phyloP scores from a whole-genome alignment of 192 early-diverging fungal species.

The Gorgonomyces haynaldii region DNA sequence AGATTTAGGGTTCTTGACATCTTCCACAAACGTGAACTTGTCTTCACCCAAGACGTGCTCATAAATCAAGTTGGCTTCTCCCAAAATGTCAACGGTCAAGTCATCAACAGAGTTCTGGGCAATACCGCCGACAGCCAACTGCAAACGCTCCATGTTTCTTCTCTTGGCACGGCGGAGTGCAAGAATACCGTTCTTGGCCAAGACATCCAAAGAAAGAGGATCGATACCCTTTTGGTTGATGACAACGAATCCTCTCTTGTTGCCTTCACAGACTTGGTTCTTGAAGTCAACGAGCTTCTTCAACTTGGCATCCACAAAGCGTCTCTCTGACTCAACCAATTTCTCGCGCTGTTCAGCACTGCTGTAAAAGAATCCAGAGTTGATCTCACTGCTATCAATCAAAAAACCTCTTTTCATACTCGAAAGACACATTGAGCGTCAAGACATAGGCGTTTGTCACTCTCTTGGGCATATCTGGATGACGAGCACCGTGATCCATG shows the following conservation, averaged over 20 bases:
- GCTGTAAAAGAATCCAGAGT: slow-evolving; percentile 98
- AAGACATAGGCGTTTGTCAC: slow-evolving; percentile 81
- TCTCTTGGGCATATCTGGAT: slow-evolving; percentile 98
- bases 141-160: slow-evolving; percentile 98
- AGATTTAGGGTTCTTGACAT: slow-evolving; percentile 77
- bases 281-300: slow-evolving; percentile 95
- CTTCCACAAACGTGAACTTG: slow-evolving; percentile 98
- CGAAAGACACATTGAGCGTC: slow-evolving; percentile 93
- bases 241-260: slow-evolving; percentile 85
- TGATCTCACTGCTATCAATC: slow-evolving; percentile 60
- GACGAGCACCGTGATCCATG: slow-evolving; percentile 95
- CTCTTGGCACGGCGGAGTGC: slow-evolving; percentile 94
- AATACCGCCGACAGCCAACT: slow-evolving; percentile 84
- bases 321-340: slow-evolving; percentile 93
- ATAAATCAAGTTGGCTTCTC: slow-evolving; percentile 85
- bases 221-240: slow-evolving; percentile 99
- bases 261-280: slow-evolving; percentile 80
- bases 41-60: slow-evolving; percentile 97
- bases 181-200: slow-evolving; percentile 91
- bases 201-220: slow-evolving; percentile 88
- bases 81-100: slow-evolving; percentile 68
- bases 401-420: slow-evolving; percentile 91
- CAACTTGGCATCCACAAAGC: slow-evolving; percentile 87
- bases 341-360: slow-evolving; percentile 97
- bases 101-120: slow-evolving; percentile 99